Percentiles rank a stretch among this genome's conserved stretches.
These are phyloP conservation scores for Protomyces pachydermus DNA, from an alignment of 1,139 yeast species.

Conservation along the genomic window DNA sequence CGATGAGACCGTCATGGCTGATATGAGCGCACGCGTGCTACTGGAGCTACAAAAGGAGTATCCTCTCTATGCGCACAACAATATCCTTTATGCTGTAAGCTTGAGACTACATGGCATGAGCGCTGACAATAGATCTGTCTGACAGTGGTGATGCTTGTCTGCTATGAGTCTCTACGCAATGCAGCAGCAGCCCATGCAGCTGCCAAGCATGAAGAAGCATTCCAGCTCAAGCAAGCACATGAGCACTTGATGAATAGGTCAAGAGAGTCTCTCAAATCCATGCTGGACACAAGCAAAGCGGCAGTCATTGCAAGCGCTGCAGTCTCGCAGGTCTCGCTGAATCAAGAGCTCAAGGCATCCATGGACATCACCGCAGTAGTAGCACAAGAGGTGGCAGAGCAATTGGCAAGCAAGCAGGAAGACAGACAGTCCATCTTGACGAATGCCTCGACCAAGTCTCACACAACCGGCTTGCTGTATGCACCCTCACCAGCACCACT, in stretches of 20 bases:
- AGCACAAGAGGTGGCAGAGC: not conserved
- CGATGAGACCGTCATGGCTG: not conserved
- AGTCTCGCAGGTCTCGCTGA: not conserved
- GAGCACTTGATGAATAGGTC: not conserved
- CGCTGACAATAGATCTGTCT: not conserved
- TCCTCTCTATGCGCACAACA: not conserved
- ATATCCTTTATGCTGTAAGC: not conserved
- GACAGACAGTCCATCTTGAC: not conserved
- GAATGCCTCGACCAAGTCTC: not conserved
- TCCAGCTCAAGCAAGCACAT: not conserved
- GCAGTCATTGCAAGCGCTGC: not conserved
- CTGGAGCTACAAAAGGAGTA: not conserved
- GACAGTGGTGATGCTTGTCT: not conserved
- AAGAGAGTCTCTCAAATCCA: not conserved
- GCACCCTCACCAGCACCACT: not conserved
- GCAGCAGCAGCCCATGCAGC: not conserved
- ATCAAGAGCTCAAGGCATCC: not conserved
- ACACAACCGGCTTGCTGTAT: not conserved
- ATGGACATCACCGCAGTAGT: not conserved
- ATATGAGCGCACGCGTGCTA: not conserved
- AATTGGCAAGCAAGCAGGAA: not conserved
- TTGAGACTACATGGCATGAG: not conserved
- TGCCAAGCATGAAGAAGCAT: not conserved
- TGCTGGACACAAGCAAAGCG: not conserved
- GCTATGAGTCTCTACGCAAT: not conserved